Evolutionary conservation across 257 asterid species (phyloP).

Genomic region (Solanum raphanifolium): DNA sequence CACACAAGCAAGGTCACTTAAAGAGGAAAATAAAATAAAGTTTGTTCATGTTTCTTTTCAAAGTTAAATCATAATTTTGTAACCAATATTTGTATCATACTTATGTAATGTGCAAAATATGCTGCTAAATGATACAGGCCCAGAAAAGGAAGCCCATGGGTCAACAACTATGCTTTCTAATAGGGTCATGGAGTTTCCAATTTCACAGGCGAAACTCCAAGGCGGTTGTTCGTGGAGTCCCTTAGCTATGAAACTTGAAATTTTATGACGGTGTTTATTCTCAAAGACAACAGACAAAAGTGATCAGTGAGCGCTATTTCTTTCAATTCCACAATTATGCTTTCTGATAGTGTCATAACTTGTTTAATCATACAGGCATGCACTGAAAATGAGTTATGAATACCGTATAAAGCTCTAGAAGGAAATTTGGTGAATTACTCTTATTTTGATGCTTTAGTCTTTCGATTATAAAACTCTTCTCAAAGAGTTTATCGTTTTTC

Average conservation of each 20-base stretch:
- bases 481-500: background rate
- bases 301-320: background rate
- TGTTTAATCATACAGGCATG: background rate
- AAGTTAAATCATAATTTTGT: too few species aligned
- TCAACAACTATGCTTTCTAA: too few species aligned
- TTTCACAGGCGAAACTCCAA: too few species aligned
- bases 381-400: background rate
- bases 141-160: background rate
- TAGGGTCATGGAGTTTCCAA: too few species aligned
- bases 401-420: too few species aligned
- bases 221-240: too few species aligned
- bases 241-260: too few species aligned
- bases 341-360: background rate
- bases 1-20: too few species aligned
- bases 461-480: background rate
- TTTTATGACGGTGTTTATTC: background rate
- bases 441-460: background rate
- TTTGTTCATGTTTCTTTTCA: too few species aligned
- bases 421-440: background rate
- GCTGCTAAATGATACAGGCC: background rate
- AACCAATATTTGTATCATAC: too few species aligned
- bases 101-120: too few species aligned
- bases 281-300: background rate
- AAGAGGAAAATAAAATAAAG: too few species aligned
- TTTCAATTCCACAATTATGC: background rate